phyloP scores from a whole-genome alignment of 2,329 filamentous ascomycete genomes.

The Leptographium lundbergii region DNA sequence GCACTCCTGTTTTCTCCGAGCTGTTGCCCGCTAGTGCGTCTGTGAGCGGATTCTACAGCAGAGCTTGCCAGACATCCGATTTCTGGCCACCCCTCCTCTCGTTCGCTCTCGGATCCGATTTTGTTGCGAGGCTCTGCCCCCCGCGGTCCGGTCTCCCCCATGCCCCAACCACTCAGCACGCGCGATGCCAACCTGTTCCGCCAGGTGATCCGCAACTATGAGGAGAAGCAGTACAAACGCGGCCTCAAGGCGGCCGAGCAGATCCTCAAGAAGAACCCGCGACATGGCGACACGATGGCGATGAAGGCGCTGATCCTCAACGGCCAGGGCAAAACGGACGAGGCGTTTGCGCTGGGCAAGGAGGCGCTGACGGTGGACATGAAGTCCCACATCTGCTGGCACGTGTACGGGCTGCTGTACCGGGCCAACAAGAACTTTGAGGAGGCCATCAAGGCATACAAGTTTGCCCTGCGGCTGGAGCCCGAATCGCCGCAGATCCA shows the following conservation, averaged over 20 bases:
- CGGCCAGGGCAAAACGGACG: slow-evolving; percentile 78
- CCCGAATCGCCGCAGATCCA: slow-evolving; percentile 93
- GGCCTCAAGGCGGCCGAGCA: slow-evolving; percentile 93
- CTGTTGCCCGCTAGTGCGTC: too few species aligned
- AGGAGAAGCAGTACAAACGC: slow-evolving; percentile 93
- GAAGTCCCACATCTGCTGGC: slow-evolving; percentile 99
- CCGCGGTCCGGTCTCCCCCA: slow-evolving; percentile 22
- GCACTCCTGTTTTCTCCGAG: too few species aligned
- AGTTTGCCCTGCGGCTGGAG: slow-evolving; percentile 83
- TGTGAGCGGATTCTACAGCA: too few species aligned
- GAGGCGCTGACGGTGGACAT: slow-evolving; percentile 88
- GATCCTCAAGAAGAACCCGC: slow-evolving; percentile 87
- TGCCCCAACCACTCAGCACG: slow-evolving; percentile 63
- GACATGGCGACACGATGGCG: slow-evolving; percentile 94
- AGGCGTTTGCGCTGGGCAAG: slow-evolving; percentile 89
- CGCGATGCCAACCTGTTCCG: slow-evolving; percentile 94
- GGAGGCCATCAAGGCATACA: slow-evolving; percentile 98
- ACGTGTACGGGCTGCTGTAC: slow-evolving; percentile 93
- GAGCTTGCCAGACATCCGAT: too few species aligned
- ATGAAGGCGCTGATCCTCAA: slow-evolving; percentile 99
- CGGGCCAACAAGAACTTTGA: slow-evolving; percentile 94
- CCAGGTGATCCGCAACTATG: slow-evolving; percentile 89
- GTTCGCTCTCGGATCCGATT: too few species aligned
- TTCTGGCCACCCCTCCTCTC: too few species aligned
- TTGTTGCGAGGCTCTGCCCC: not conserved